Conservation (phyloP, 2,329 filamentous ascomycete species). For the Didymella keratinophila region DNA sequence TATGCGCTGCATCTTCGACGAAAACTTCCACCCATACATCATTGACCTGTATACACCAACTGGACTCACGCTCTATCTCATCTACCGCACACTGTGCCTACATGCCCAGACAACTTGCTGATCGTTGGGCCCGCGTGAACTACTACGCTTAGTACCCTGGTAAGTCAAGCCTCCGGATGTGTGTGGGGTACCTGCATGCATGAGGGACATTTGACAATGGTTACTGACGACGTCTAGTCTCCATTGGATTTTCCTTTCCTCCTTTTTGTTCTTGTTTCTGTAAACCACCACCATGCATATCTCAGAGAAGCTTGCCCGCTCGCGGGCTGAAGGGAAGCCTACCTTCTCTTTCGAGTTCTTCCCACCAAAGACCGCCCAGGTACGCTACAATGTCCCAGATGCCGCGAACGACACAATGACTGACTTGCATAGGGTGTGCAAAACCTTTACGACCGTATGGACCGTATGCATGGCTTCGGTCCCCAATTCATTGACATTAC, state of each 20-base stretch:
- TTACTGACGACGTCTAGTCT: constrained; percentile 5
- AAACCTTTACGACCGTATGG: constrained; percentile 99
- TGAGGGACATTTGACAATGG: constrained; percentile 8
- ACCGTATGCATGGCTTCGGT: constrained; percentile 94
- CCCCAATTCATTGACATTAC: constrained; percentile 98
- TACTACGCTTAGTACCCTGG: constrained; percentile 53
- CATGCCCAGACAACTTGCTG: constrained; percentile 64
- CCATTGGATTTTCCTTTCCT: constrained; percentile 8
- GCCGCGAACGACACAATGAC: background rate
- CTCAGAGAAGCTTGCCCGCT: constrained; percentile 85
- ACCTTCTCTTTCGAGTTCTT: constrained; percentile 99
- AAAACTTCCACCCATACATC: constrained; percentile 28
- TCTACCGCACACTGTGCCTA: constrained; percentile 37
- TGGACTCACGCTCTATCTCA: constrained; percentile 8
- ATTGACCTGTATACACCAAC: constrained; percentile 3
- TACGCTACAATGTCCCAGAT: constrained; percentile 30
- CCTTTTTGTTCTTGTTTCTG: constrained; percentile 3
- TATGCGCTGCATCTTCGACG: constrained; percentile 16
- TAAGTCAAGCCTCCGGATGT: background rate
- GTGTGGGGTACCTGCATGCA: constrained; percentile 30
- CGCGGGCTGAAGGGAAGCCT: constrained; percentile 78
- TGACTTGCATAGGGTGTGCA: constrained; percentile 74
- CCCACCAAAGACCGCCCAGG: constrained; percentile 91
- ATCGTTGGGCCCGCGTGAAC: constrained; percentile 57
- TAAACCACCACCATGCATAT: constrained; percentile 81